Evolutionary conservation across 1,284 basidiomycete species (phyloP).

Genomic region (Austropuccinia psidii): DNA sequence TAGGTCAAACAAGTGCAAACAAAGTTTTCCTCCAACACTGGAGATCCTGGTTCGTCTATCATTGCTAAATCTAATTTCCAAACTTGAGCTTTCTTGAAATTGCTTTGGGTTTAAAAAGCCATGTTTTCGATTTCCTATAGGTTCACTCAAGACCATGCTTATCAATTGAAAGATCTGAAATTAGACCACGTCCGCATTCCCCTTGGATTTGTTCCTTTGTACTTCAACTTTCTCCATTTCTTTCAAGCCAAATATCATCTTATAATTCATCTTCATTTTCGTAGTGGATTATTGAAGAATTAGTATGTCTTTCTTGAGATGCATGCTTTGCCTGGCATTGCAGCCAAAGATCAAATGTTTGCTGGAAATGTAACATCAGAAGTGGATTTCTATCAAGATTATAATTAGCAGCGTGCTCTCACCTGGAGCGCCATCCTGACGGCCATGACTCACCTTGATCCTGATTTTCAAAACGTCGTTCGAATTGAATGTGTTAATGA

Average conservation of each 20-base stretch:
- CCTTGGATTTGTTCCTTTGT: slow-evolving; percentile 54
- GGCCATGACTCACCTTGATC: slow-evolving; percentile 59
- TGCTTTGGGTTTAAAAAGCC: background rate
- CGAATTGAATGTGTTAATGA: slow-evolving; percentile 68
- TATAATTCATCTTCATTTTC: background rate
- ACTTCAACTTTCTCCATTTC: background rate
- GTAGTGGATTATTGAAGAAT: slow-evolving; percentile 63
- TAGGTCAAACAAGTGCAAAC: slow-evolving; percentile 58
- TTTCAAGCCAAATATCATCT: background rate
- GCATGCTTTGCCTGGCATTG: slow-evolving; percentile 66
- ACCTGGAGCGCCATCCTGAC: slow-evolving; percentile 72
- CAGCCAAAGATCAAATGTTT: slow-evolving; percentile 57
- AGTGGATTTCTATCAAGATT: slow-evolving; percentile 63
- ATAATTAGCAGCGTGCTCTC: slow-evolving; percentile 65
- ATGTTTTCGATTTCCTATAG: no score
- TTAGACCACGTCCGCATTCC: slow-evolving; percentile 69
- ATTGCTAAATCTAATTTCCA: no score
- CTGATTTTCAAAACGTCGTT: slow-evolving; percentile 60
- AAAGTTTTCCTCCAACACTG: slow-evolving; percentile 59
- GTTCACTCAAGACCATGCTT: slow-evolving; percentile 61
- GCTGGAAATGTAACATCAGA: slow-evolving; percentile 61
- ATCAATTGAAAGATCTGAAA: slow-evolving; percentile 53
- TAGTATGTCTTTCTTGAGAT: slow-evolving; percentile 51
- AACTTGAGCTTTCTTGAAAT: background rate
- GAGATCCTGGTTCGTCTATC: slow-evolving; percentile 47